Evolutionary conservation across 176 grass and related monocot genomes (phyloP), one percentile per base, ranked within the genome.

Genomic region (Oryza meyeriana): DNA sequence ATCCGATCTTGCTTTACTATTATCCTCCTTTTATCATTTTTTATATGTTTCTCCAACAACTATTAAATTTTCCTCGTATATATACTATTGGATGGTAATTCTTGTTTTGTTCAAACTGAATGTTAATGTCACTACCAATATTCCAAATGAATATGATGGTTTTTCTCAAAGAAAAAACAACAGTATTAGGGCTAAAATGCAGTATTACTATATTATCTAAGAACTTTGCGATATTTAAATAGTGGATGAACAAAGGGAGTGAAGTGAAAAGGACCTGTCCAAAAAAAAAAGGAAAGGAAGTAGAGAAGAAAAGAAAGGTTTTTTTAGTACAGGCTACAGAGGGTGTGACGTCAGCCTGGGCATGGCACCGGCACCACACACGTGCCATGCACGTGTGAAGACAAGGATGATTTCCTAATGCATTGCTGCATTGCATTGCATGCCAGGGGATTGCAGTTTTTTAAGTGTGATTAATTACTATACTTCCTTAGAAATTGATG

Each of bases 371-470:
- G 66, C 79, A 74, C 39, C 44, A 28, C 67, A 79, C 90, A 92
- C 90, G 90, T 92, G 90, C 65, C 8, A 3, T 14, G 82, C 90
- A 86, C 86, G 86, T 88, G 90, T 64, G 77, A 82, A 38, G 79
- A 78, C 79, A 39, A 42, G 79, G 40, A 16, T 14, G 64, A 77
- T 77, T 76, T 77, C 20, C 18, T 55, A 55, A 55, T 55, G 50
- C 18, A 55, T 22, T 55, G 10, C 1, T 41, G 44, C 44, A 44
- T 44, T 3, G 10, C 32, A 2, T 33, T 33, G 11, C 12, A 47
- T 47, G 48, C 50, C 50, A 22, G 50, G 50, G 20, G 17, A 55
- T 20, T 55, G 50, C 50, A 55, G 50, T 55, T 55, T 9, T 12
- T 36, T 36, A 36, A 36, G 5, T 48, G 4, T 48, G 16, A 16